These are phyloP conservation scores for Emericellopsis terricola DNA, from an alignment of 495 filamentous ascomycete genomes.

Conservation along the genomic window DNA sequence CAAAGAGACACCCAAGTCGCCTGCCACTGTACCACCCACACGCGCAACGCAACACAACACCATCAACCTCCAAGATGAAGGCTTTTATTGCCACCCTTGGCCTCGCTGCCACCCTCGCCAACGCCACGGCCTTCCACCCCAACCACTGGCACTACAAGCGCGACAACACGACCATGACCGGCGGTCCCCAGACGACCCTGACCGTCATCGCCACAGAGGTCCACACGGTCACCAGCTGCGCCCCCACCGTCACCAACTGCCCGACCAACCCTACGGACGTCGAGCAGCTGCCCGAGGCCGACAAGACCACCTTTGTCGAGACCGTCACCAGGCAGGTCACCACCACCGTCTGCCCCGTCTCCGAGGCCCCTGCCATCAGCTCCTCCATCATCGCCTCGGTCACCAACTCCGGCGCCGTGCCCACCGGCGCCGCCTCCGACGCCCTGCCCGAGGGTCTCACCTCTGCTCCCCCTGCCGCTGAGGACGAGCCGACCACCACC, in stretches of 20 bases:
- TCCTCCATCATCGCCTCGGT: conserved; percentile 4
- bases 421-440: neutral
- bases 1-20: conserved; percentile 3
- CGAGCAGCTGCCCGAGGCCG: conserved; percentile 22
- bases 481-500: neutral
- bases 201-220: conserved; percentile 43
- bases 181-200: conserved; percentile 35
- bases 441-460: neutral
- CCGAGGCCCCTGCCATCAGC: conserved; percentile 11
- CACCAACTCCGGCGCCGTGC: neutral
- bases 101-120: conserved; percentile 24
- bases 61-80: conserved; percentile 25
- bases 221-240: conserved; percentile 45
- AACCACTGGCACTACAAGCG: conserved; percentile 1
- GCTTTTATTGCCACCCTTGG: conserved; percentile 19
- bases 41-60: conserved; percentile 7
- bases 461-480: neutral
- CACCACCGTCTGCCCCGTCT: conserved; percentile 26
- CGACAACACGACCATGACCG: conserved; percentile 23
- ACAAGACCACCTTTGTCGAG: conserved; percentile 17
- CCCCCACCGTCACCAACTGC: no score
- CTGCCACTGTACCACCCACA: neutral
- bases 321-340: conserved; percentile 24
- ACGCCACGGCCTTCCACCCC: conserved; percentile 20
- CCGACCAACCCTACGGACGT: conserved; percentile 18